Percentiles rank a stretch among this genome's conserved stretches.
Conservation (phyloP, 1,284 basidiomycete genomes). For the Microbotryum violaceum region DNA sequence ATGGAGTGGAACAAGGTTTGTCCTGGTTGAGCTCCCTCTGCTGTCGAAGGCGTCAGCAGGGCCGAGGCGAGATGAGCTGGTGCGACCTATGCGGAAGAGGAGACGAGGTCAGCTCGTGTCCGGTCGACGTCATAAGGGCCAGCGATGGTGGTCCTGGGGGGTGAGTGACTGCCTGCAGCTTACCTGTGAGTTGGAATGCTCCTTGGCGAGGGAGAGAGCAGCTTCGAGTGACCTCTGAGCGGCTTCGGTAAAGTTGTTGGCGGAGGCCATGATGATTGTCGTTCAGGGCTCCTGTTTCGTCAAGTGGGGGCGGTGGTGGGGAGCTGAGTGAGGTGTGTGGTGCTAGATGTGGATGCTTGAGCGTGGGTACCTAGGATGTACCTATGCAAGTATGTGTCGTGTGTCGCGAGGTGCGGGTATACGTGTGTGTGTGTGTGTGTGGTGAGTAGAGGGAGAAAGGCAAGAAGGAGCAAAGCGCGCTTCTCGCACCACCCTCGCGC, state of each 20-base stretch:
- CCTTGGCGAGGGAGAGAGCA: conserved; percentile 70
- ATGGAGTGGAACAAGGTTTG: conserved; percentile 16
- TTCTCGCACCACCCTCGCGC: too few species aligned
- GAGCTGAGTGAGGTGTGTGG: neutral
- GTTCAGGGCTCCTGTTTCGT: neutral
- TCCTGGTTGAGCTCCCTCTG: conserved; percentile 17
- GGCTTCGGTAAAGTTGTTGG: conserved; percentile 66
- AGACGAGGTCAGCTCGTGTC: neutral
- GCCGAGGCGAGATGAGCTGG: conserved; percentile 70
- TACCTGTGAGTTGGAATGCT: conserved; percentile 72
- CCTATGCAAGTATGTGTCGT: neutral
- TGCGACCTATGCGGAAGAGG: conserved; percentile 25
- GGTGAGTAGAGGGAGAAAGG: too few species aligned
- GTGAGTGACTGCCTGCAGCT: conserved; percentile 18
- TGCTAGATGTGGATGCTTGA: neutral
- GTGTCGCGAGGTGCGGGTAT: neutral
- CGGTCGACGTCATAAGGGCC: neutral
- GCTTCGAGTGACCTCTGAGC: conserved; percentile 57
- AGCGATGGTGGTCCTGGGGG: neutral
- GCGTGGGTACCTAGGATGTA: neutral
- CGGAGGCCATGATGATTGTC: neutral
- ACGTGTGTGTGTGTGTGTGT: neutral
- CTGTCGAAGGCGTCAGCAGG: conserved; percentile 50
- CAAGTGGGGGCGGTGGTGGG: neutral
- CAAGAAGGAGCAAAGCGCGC: too few species aligned